Percentiles rank a stretch among this genome's conserved stretches.
Evolutionary conservation across 371 early-diverging fungal genomes (phyloP).

Genomic region (Batkoa obscura): DNA sequence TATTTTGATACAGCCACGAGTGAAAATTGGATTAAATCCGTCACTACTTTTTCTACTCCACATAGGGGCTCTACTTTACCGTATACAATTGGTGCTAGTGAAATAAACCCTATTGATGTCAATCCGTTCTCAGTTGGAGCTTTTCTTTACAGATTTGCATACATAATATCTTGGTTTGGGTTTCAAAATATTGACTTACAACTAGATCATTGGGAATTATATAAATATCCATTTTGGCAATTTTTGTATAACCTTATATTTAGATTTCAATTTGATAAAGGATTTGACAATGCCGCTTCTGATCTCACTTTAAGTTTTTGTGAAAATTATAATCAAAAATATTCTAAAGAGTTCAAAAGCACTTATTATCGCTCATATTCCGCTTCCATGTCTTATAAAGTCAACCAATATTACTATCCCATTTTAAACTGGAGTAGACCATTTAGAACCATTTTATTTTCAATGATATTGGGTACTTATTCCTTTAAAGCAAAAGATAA

Average conservation of each 20-base stretch:
- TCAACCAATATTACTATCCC: background rate
- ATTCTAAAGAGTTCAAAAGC: background rate
- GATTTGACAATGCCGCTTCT: background rate
- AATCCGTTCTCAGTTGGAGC: background rate
- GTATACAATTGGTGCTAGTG: background rate
- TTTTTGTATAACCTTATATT: background rate
- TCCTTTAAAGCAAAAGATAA: background rate
- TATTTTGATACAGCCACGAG: background rate
- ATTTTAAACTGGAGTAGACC: background rate
- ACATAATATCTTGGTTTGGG: background rate
- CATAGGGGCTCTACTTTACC: background rate
- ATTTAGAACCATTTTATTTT: too few species aligned
- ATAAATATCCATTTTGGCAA: background rate
- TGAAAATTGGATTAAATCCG: background rate
- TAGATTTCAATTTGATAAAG: background rate
- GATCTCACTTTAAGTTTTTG: too few species aligned
- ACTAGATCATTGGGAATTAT: background rate
- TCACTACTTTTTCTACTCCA: background rate
- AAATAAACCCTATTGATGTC: background rate
- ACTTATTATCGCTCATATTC: background rate
- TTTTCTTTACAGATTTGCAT: background rate
- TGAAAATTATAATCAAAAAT: background rate
- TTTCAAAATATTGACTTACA: background rate
- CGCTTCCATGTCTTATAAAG: background rate
- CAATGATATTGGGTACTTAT: background rate